phyloP scores from a whole-genome alignment of 495 filamentous ascomycete species.

The Xylaria bambusicola region DNA sequence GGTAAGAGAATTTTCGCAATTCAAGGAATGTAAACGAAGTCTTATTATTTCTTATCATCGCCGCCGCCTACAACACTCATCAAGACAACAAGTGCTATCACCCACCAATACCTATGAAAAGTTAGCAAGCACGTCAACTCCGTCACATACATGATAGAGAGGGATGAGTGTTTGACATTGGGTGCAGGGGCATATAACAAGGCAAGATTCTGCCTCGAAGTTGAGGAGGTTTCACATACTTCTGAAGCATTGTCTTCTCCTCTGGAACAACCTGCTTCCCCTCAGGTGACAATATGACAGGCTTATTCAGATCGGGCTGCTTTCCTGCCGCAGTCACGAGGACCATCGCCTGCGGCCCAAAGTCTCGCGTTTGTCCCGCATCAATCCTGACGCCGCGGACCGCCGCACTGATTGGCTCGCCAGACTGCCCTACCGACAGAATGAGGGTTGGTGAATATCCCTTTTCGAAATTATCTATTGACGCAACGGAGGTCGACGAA shows the following conservation, averaged over 20 bases:
- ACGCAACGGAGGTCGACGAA: constrained; percentile 50
- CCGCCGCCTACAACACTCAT: constrained; percentile 43
- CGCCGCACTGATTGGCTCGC: constrained; percentile 34
- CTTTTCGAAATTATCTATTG: constrained; percentile 53
- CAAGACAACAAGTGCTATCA: constrained; percentile 44
- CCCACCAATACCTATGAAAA: constrained; percentile 54
- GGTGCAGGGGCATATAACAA: neutral
- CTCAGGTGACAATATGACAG: constrained; percentile 62
- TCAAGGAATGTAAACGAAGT: constrained; percentile 7
- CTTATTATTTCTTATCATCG: constrained; percentile 40
- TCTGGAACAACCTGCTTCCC: constrained; percentile 57
- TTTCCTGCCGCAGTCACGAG: constrained; percentile 47
- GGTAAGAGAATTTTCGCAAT: neutral
- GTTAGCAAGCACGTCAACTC: constrained; percentile 32
- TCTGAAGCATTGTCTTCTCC: constrained; percentile 73
- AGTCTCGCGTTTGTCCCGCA: constrained; percentile 57
- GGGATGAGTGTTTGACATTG: neutral
- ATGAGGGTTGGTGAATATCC: constrained; percentile 54
- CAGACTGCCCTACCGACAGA: constrained; percentile 43
- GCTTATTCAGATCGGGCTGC: constrained; percentile 63
- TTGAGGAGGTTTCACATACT: constrained; percentile 48
- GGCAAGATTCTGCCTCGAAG: neutral
- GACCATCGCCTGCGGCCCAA: constrained; percentile 57
- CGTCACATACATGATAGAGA: neutral
- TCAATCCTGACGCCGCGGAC: constrained; percentile 49